phyloP scores from a whole-genome alignment of 306 rosid species.

The Prunus salicina region DNA sequence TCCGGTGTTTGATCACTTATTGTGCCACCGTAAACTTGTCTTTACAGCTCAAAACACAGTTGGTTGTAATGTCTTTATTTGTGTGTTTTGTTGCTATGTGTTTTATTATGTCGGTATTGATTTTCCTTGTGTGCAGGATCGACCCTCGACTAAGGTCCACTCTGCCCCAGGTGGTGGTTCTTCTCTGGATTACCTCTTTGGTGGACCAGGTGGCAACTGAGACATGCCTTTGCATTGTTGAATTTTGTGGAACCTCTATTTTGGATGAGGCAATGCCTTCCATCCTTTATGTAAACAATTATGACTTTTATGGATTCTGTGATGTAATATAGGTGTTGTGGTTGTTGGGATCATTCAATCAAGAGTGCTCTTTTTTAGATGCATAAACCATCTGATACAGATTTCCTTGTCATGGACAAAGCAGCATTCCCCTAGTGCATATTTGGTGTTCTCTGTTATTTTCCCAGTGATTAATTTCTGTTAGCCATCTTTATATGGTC shows the following conservation, averaged over 20 bases:
- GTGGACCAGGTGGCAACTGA: conserved; percentile 69
- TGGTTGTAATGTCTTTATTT: not conserved
- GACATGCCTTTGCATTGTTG: conserved; percentile 2
- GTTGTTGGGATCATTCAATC: conserved; percentile 49
- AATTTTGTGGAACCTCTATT: conserved; percentile 34
- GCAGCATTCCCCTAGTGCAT: conserved; percentile 26
- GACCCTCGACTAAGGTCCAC: conserved; percentile 97
- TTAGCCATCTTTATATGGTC: not conserved
- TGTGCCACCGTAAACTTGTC: not conserved
- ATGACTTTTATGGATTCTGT: conserved; percentile 32
- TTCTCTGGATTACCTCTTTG: conserved; percentile 91
- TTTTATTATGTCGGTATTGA: not conserved
- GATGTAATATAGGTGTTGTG: conserved; percentile 64
- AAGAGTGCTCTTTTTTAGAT: conserved; percentile 45
- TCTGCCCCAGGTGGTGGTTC: conserved; percentile 99
- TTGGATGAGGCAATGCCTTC: conserved; percentile 35
- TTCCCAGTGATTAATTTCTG: not conserved
- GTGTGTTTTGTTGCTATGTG: not conserved
- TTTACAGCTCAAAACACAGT: not conserved
- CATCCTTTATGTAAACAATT: conserved; percentile 33
- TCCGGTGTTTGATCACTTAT: not conserved
- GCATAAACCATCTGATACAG: conserved; percentile 47
- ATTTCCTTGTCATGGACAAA: conserved; percentile 39
- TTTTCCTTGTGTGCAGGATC: conserved; percentile 59
- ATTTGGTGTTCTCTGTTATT: conserved; percentile 20